Conservation (phyloP, 192 early-diverging fungal genomes). For the Phlyctochytrium arcticum region DNA sequence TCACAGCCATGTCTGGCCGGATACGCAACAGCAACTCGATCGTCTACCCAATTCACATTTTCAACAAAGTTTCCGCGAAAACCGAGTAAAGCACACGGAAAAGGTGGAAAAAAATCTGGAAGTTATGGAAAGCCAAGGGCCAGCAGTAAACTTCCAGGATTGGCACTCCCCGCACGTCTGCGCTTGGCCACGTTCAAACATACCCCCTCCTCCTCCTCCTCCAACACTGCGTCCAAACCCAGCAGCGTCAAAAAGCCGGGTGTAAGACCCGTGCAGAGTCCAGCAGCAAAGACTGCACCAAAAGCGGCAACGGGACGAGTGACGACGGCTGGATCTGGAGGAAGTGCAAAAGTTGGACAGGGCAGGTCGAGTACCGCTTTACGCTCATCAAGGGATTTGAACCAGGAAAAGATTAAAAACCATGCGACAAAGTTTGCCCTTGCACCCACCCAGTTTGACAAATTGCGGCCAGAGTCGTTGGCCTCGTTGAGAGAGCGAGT, state of each 20-base stretch:
- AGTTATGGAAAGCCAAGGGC: not conserved
- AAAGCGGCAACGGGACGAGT: not conserved
- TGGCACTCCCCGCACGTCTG: conserved; percentile 20
- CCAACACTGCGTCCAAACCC: not conserved
- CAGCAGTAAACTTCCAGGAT: conserved; percentile 6
- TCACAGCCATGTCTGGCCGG: no score
- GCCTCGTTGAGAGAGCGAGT: conserved; percentile 7
- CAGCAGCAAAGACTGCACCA: not conserved
- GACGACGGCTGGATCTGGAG: not conserved
- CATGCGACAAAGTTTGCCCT: conserved; percentile 22
- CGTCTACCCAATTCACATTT: conserved; percentile 24
- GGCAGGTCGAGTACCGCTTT: not conserved
- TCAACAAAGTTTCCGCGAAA: conserved; percentile 25
- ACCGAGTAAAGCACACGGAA: no score
- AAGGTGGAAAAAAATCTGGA: no score
- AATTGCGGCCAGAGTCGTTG: not conserved
- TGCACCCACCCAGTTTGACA: not conserved
- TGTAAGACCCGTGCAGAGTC: not conserved
- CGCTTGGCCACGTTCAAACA: conserved; percentile 14
- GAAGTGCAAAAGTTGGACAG: not conserved
- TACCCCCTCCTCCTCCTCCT: not conserved
- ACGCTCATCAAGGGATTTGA: conserved; percentile 1
- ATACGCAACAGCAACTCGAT: conserved; percentile 13
- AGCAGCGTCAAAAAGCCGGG: not conserved
- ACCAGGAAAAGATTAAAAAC: not conserved